Evolutionary conservation across 1,284 basidiomycete genomes (phyloP), one percentile per base, ranked within the genome.

Genomic region (Dichomitus squalens): DNA sequence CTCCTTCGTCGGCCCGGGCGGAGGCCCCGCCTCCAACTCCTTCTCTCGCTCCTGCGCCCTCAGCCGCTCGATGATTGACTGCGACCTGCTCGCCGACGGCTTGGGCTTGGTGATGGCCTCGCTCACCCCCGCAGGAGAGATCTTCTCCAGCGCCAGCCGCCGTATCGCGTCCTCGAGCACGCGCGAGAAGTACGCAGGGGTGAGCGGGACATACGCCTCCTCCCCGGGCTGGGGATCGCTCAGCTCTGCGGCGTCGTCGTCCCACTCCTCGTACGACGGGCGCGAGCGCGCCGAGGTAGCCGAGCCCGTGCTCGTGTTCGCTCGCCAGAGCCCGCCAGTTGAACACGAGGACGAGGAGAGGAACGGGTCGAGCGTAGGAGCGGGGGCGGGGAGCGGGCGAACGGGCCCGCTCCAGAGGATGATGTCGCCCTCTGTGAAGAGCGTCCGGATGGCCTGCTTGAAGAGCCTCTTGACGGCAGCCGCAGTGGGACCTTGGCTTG

Each of bases 361-460:
- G n/a, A 55, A 38, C 8, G 63, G 48, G n/a, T 60, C 53, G 48
- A 65, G 58, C 25, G 59, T 53, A 9, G 55, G n/a, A n/a, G n/a
- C n/a, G n/a, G n/a, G 57, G 12, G 49, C 34, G 6, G 68, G 68
- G 2, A 63, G 52, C 11, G 64, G 65, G 31, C 75, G 73, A 6
- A 75, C 72, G 3, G 82, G 80, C 0, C 86, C 86, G 55, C 87
- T 82, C 84, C 86, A 88, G 2, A 88, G 68, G 0, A 89, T 75
- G 53, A 90, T 83, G 60, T 79, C 82, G 9, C 89, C 89, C 55
- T 90, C 88, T 52, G 81, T 75, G 53, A 83, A 76, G 18, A 91
- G 72, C 66, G 84, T 79, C n/a, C 82, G 72, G 52, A 90, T 75
- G 0, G 85, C 83, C 72, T 79, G 82, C 20, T 73, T 70, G 69